Percentiles rank a stretch among this genome's conserved stretches.
These are phyloP conservation scores for Mycena olivaceomarginata DNA, from an alignment of 768 basidiomycete genomes.

Conservation along the genomic window DNA sequence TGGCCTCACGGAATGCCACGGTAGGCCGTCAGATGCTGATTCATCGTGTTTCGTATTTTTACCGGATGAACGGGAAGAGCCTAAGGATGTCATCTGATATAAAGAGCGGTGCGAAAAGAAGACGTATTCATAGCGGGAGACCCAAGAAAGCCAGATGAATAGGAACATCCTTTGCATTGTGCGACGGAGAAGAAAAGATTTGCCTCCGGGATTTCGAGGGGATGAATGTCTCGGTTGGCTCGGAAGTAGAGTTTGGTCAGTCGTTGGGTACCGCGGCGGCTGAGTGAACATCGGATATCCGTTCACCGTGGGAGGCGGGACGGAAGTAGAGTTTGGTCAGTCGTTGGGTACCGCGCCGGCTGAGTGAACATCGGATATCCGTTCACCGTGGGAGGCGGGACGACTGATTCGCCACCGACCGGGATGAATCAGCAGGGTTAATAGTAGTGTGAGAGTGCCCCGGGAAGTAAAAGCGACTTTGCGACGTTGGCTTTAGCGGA, in stretches of 20 bases:
- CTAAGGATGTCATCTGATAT: not conserved
- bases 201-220: not conserved
- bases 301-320: too few species aligned
- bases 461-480: not conserved
- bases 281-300: not conserved
- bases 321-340: not conserved
- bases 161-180: constrained; percentile 5
- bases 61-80: not conserved
- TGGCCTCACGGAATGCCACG: not conserved
- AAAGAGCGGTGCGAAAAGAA: constrained; percentile 5
- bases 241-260: not conserved
- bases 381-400: not conserved
- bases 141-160: constrained; percentile 4
- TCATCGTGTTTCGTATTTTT: not conserved
- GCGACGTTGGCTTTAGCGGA: not conserved
- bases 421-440: not conserved
- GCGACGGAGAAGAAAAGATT: not conserved
- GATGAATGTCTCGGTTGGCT: not conserved
- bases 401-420: not conserved
- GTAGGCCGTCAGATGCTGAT: constrained; percentile 1
- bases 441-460: not conserved
- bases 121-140: not conserved
- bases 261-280: not conserved
- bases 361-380: not conserved
- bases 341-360: not conserved